Conservation (phyloP, 1,139 yeast species). For the Nematodospora anomalae region DNA sequence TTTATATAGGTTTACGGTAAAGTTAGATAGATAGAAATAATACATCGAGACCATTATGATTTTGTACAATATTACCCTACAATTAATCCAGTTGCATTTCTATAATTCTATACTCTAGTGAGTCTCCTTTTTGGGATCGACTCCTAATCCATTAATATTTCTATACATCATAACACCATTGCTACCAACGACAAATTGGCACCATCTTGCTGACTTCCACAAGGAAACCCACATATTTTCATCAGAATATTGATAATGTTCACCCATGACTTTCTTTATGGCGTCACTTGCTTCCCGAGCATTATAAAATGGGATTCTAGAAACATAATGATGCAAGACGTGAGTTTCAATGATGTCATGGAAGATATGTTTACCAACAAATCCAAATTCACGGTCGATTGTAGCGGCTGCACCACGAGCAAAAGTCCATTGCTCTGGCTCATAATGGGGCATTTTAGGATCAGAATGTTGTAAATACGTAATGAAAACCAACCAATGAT, state of each 20-base stretch:
- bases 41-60: conserved; percentile 1
- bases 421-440: conserved; percentile 57
- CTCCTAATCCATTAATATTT: conserved; percentile 53
- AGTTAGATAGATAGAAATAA: neutral
- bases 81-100: too few species aligned
- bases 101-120: conserved; percentile 8
- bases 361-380: conserved; percentile 56
- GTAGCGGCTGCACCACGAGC: conserved; percentile 71
- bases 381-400: conserved; percentile 62
- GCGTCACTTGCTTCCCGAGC: conserved; percentile 61
- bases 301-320: conserved; percentile 63
- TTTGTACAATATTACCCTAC: neutral
- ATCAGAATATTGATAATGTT: conserved; percentile 51
- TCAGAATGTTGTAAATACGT: conserved; percentile 64
- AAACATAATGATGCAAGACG: conserved; percentile 61
- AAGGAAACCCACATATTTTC: conserved; percentile 60
- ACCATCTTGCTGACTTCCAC: conserved; percentile 56
- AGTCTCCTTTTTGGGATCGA: conserved; percentile 31
- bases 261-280: conserved; percentile 60
- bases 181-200: conserved; percentile 63
- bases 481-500: conserved; percentile 66
- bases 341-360: conserved; percentile 68
- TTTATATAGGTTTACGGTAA: conserved; percentile 11
- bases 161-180: conserved; percentile 62
- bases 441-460: conserved; percentile 58